Conservation (phyloP, 2,329 filamentous ascomycete species). For the Hypoxylon sp. region DNA sequence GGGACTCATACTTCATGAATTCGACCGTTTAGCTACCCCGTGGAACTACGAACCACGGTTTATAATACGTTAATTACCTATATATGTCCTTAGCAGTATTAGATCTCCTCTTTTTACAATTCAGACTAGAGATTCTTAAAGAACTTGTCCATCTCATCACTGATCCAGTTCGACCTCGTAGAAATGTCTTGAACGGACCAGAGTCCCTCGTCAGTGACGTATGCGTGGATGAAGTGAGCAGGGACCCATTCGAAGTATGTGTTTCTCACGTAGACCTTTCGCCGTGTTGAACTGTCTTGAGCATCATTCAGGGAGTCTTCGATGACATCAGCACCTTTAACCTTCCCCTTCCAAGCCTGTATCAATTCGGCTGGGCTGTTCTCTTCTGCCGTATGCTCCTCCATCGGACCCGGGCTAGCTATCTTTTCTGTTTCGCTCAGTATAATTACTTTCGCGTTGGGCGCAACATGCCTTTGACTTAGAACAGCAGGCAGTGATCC, state of each 20-base stretch:
- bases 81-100: background rate
- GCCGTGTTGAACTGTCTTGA: conserved; percentile 8
- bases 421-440: conserved; percentile 75
- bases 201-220: conserved; percentile 68
- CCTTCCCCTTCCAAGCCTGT: conserved; percentile 60
- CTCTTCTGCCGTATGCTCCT: conserved; percentile 64
- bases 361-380: conserved; percentile 68
- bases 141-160: conserved; percentile 57
- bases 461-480: conserved; percentile 65
- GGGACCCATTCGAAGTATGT: conserved; percentile 75
- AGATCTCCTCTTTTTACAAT: background rate
- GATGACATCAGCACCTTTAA: conserved; percentile 45
- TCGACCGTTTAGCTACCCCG: no score
- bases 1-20: no score
- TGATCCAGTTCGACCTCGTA: conserved; percentile 57
- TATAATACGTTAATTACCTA: background rate
- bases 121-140: conserved; percentile 59
- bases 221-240: conserved; percentile 64
- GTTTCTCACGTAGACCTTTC: conserved; percentile 60
- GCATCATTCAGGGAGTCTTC: conserved; percentile 28
- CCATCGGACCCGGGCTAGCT: conserved; percentile 60
- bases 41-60: background rate
- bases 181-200: conserved; percentile 59
- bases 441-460: conserved; percentile 65
- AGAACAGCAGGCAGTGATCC: conserved; percentile 73